Percentiles rank a stretch among this genome's conserved stretches.
Evolutionary conservation across 2,329 filamentous ascomycete species (phyloP).

Genomic region (Cryphonectria parasitica): DNA sequence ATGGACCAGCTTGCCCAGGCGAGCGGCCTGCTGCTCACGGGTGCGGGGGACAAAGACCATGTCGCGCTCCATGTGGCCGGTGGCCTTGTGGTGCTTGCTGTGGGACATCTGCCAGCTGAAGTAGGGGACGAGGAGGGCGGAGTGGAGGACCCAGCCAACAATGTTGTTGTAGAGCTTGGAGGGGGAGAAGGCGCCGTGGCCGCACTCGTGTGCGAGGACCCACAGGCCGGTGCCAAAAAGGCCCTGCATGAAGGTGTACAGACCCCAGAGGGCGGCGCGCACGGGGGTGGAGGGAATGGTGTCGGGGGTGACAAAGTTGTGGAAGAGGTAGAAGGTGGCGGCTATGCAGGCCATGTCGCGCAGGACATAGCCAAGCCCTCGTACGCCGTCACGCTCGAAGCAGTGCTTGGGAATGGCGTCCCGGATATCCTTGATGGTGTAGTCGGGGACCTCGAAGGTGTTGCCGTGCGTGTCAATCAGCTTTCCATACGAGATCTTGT

Average conservation of each 20-base stretch:
- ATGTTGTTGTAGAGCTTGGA: constrained; percentile 89
- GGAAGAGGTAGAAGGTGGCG: constrained; percentile 81
- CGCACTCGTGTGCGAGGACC: constrained; percentile 97
- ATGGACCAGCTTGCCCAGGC: constrained; percentile 74
- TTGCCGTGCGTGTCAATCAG: constrained; percentile 94
- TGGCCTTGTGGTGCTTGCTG: constrained; percentile 99
- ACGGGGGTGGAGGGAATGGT: constrained; percentile 70
- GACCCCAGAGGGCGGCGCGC: constrained; percentile 66
- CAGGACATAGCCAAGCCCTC: constrained; percentile 79
- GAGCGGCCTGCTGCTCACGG: constrained; percentile 76
- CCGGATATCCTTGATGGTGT: constrained; percentile 95
- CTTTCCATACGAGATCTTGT: constrained; percentile 56
- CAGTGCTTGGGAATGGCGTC: constrained; percentile 98
- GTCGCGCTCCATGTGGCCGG: constrained; percentile 93
- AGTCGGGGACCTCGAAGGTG: constrained; percentile 90
- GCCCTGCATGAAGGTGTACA: constrained; percentile 82
- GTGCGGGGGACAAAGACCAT: constrained; percentile 99
- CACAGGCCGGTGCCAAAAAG: constrained; percentile 92
- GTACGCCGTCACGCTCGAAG: constrained; percentile 81
- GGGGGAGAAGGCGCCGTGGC: constrained; percentile 94
- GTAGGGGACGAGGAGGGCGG: constrained; percentile 87
- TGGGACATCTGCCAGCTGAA: constrained; percentile 99
- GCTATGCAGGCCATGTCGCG: constrained; percentile 76
- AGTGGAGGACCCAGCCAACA: constrained; percentile 91
- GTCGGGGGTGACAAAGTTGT: constrained; percentile 88